Percentiles rank a stretch among this genome's conserved stretches.
Conservation (phyloP, 305 asterid genomes). For the Solanum chacoense region DNA sequence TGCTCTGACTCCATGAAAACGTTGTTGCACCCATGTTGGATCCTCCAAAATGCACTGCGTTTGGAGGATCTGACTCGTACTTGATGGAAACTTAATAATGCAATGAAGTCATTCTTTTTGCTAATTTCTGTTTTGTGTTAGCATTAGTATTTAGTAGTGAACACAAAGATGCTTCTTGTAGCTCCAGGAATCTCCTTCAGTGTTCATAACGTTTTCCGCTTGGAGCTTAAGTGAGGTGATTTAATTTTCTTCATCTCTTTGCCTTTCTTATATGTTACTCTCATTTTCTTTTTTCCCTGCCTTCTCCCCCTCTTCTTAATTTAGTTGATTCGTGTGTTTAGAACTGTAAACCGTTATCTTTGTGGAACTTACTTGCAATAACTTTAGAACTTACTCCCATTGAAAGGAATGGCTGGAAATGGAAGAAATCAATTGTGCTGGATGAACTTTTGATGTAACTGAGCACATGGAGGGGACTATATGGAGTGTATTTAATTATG, state of each 20-base stretch:
- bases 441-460: background rate
- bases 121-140: background rate
- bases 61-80: background rate
- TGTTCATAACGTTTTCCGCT: constrained; percentile 63
- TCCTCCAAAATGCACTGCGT: background rate
- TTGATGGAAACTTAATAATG: background rate
- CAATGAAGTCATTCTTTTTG: background rate
- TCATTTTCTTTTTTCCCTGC: background rate
- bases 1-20: background rate
- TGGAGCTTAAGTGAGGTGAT: constrained; percentile 88
- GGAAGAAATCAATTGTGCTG: background rate
- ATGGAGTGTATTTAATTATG: background rate
- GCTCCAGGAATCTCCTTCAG: constrained; percentile 72
- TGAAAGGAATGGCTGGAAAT: background rate
- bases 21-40: background rate
- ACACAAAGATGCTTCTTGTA: constrained; percentile 8
- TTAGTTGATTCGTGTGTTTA: background rate
- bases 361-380: background rate
- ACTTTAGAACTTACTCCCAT: background rate
- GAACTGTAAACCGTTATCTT: background rate
- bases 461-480: background rate
- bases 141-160: background rate
- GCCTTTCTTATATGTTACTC: background rate
- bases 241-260: background rate
- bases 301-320: background rate